Evolutionary conservation across 768 basidiomycete genomes (phyloP), one percentile per base, ranked within the genome.

Genomic region (Trametes meyenii): DNA sequence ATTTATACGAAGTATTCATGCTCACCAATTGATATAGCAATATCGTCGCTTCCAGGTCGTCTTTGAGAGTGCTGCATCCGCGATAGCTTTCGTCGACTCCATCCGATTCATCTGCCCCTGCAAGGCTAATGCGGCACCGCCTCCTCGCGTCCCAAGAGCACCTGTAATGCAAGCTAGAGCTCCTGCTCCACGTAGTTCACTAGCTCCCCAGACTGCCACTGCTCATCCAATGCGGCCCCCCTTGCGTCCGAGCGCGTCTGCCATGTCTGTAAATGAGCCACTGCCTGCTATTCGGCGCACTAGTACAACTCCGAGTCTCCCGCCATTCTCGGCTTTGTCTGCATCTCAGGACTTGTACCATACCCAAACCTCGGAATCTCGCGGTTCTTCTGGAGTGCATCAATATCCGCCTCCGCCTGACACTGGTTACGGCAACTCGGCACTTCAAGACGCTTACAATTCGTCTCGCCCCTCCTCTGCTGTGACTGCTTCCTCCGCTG

Each of bases 21-120:
- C 19, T 58, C 49, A 63, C 58, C 40, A 48, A 7, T 14, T 11
- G 74, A 23, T 54, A 7, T n/a, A 92, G 90, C 74, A 78, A 2
- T 90, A 87, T 70, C 84, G 88, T 52, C 86, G 90, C 16, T 90
- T 93, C 67, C 90, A 93, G 70, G 80, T 92, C 29, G 85, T 86
- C 21, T 91, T 93, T 63, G 69, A 77, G 52, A 78, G 80, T n/a
- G 53, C 76, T 16, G 60, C 70, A 2, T 79, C 82, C 35, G 83
- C 85, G 0, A 69, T 76, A 2, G 80, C 83, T 63, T 88, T 89
- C 62, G 81, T 91, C 58, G 79, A 85, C 29, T 74, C 81, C 5
- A 85, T 92, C 67, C 81, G 82, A 49, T 76, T 80, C 5, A 82
- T 92, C 42, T 92, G 90, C 69, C 90, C 90, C 4, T 93, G 90